Base-by-base conservation (phyloP, 768 basidiomycete species). In the Phaeolepiota aurea region DNA sequence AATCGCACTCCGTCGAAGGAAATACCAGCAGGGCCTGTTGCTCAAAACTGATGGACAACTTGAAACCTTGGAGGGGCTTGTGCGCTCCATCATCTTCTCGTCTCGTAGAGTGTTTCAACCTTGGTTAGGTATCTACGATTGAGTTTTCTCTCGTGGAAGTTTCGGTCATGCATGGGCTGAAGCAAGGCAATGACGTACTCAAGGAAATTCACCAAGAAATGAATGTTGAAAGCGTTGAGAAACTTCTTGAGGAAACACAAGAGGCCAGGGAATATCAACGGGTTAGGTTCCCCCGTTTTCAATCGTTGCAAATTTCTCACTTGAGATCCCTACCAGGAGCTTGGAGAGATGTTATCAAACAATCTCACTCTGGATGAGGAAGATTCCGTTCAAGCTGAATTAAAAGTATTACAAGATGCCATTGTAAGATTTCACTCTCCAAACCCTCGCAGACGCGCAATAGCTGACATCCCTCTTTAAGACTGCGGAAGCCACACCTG, bases 81-180 rank as follows among this genome's bases (percentile, higher is more conserved):
- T 92, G 46, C 46, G 79, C 25, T 21, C 31, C 16, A 18, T 9
- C 16, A n/a, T n/a, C n/a, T n/a, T n/a, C n/a, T n/a, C n/a, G n/a
- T n/a, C n/a, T n/a, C n/a, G n/a, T n/a, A n/a, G n/a, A n/a, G n/a
- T n/a, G n/a, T n/a, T n/a, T n/a, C n/a, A n/a, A n/a, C n/a, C n/a
- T n/a, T n/a, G n/a, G n/a, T 13, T 53, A 99, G 94, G 92, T 97
- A 18, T 87, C 90, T 3, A 87, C 85, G 0, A 96, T 99, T 52
- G 96, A 99, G 58, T 98, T 96, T 65, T 91, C 96, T 4, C 71
- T 93, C 37, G 80, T 98, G 15, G 88, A 98, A 60, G 79, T 87
- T 33, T 91, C 92, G 2, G 87, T 99, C 7, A 54, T 98, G 22
- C 89, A 90, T 57, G 96, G 94, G 5, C 64, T 99, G 32, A 78